Evolutionary conservation across 1,284 basidiomycete species (phyloP), one percentile per base, ranked within the genome.

Genomic region (Cystobasidium slooffiae): DNA sequence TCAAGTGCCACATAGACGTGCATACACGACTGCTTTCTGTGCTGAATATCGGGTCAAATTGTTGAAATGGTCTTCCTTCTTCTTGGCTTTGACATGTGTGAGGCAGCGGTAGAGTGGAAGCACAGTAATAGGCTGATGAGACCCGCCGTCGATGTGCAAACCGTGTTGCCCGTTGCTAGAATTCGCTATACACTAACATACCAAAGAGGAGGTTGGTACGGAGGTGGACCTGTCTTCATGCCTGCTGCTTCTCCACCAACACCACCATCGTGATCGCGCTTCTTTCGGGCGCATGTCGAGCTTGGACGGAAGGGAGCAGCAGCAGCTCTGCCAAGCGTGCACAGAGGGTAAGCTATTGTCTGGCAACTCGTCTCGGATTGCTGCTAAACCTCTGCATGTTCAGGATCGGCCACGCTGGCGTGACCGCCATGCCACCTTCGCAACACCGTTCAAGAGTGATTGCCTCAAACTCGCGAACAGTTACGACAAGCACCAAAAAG

Each of bases 331-430:
- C 18, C 18, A 41, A 24, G 39, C 37, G 56, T 24, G 31, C 43
- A 39, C 56, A 59, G 56, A 59, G 56, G 56, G 56, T 59, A 39
- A 59, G 56, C 39, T 59, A 12, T 22, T 53, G 46, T 49, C 52
- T 37, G 24, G 4, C 16, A 22, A 31, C 10, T 10, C 12, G 10
- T 31, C 3, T 9, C 18, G 6, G 56, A 5, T 22, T 37, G 4
- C 37, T 43, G 37, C 39, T 43, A 10, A 59, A 39, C 56, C 37
- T 59, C 22, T 10, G 22, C 16, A 41, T 56, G 6, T 22, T 9
- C 10, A n/a, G 14, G 4, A n/a, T 7, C 8, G 43, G 56, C 10
- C 56, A 59, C 56, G 22, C 56, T 16, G 14, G 31, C 56, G 56
- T 64, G 46, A 52, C 62, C 47, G n/a, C 22, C 18, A 49, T 39